phyloP scores from a whole-genome alignment of 1,284 basidiomycete species.

The Puccinia coronata region DNA sequence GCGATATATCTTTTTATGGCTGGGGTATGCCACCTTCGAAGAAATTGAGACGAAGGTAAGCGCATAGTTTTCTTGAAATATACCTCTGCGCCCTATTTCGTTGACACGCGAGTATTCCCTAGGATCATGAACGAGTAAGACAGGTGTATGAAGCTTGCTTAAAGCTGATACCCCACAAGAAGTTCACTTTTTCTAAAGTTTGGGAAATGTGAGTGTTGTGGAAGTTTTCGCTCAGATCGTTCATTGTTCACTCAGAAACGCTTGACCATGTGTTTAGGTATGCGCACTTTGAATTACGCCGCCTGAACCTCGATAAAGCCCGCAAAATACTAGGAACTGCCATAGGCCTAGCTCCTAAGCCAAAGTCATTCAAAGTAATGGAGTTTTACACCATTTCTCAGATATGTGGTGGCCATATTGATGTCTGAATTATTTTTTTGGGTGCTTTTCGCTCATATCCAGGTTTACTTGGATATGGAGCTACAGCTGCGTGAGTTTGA shows the following conservation, averaged over 20 bases:
- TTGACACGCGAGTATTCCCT: conserved; percentile 2
- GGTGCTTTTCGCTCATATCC: conserved; percentile 62
- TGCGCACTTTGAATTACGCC: conserved; percentile 87
- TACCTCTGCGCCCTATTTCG: background rate
- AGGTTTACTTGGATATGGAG: conserved; percentile 90
- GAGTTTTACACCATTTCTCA: background rate
- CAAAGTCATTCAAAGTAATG: conserved; percentile 62
- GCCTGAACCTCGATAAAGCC: conserved; percentile 77
- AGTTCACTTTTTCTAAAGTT: conserved; percentile 91
- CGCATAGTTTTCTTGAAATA: conserved; percentile 34
- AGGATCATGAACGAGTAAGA: conserved; percentile 80
- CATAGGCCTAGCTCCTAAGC: conserved; percentile 95
- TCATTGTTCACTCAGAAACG: conserved; percentile 1
- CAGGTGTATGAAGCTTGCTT: conserved; percentile 91
- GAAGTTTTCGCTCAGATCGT: background rate
- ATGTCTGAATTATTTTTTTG: background rate
- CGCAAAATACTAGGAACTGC: conserved; percentile 68
- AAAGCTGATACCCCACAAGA: conserved; percentile 86
- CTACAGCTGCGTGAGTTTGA: conserved; percentile 81
- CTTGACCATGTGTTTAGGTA: conserved; percentile 72
- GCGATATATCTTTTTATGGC: conserved; percentile 93
- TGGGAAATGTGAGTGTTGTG: conserved; percentile 53
- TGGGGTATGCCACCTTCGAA: conserved; percentile 95
- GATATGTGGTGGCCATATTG: background rate
- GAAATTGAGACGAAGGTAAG: conserved; percentile 86